Base-by-base conservation (phyloP, 225 moss, liverwort and hornwort genomes). In the Pleurozium schreberi region DNA sequence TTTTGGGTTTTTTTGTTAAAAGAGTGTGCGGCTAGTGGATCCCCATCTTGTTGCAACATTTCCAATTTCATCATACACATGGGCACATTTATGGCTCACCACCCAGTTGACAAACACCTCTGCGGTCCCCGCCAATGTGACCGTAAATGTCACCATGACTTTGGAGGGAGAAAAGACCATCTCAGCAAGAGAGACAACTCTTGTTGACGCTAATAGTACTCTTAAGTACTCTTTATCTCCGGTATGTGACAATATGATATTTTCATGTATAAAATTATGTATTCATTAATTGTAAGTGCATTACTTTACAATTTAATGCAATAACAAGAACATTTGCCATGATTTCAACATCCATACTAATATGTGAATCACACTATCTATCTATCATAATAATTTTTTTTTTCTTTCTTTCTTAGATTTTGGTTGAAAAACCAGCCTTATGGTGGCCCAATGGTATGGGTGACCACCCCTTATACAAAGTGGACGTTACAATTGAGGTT, bases 381-480 rank as follows among this genome's bases (percentile, higher is more conserved):
- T 57, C 57, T 20, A 6, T 38, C 2, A 8, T 40, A 33, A 9
- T 60, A 10, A 42, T 7, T 38, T 18, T 63, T 23, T 1, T 45
- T 21, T 1, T 36, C 58, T 74, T 75, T 27, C 1, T 19, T 10
- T 81, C 1, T 26, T 47, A 95, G 93, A 92, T 96, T 30, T 80
- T 86, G 43, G 89, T 98, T 65, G 50, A 89, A 12, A 89, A 94
- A 45, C 97, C 97, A 3, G 82, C 91, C 6, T 89, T 98, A 23
- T 97, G 98, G 98, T 98, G 98, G 98, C 98, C 98, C 8, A 98
- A 98, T 91, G 97, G 97, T 52, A 94, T 97, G 93, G 98, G 98
- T 3, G 93, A 94, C 20, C 98, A 98, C 61, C 95, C 97, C 2
- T 87, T 98, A 30, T 98, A 98, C 79, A 93, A 95, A 89, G 94